Base-by-base conservation (phyloP, 2,329 filamentous ascomycete genomes). In the Thelonectria discophora region DNA sequence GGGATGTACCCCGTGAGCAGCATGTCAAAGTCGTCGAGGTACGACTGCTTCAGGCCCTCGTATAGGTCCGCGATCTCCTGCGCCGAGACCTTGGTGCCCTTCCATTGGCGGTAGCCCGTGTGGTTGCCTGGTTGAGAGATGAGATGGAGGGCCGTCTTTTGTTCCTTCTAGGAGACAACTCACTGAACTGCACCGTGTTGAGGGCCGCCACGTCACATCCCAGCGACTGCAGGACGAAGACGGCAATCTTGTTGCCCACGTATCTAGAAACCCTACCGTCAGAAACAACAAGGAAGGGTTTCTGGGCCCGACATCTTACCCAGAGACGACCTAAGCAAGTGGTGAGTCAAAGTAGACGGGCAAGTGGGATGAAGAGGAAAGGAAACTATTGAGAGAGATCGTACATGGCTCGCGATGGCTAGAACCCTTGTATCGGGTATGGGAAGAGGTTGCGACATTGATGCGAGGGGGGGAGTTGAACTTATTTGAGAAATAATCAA, bases 121-220 rank as follows among this genome's bases (percentile, higher is more conserved):
- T 99, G 95, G 73, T 99, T 99, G 77, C 93, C 94, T 97, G 72
- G 46, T 6, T 3, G 43, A 24, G 15, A 30, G 13, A 15, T 70
- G 32, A 67, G 59, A 43, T n/a, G 6, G 3, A 24, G 12, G 17
- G 18, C 45, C 30, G n/a, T 45, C 7, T 18, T 12, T 43, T 7
- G 15, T 43, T 18, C 8, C 9, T 11, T 5, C 42, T 3, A 10
- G 42, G 18, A 20, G 10, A 30, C 15, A 4, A 79, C 90, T 77
- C 82, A 97, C 94, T 98, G 81, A 97, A 99, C 72, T 99, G 91
- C 7, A 99, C 95, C 0, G 95, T 99, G 76, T 99, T 97, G 72
- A 99, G 85, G 2, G 93, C 92, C 9, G 93, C 91, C 7, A 97
- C 94, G 72, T 99, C 94, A 74, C 93, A 97, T 49, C 95, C 95